phyloP scores from a whole-genome alignment of 129 eudicot genomes.

The Erigeron canadensis region DNA sequence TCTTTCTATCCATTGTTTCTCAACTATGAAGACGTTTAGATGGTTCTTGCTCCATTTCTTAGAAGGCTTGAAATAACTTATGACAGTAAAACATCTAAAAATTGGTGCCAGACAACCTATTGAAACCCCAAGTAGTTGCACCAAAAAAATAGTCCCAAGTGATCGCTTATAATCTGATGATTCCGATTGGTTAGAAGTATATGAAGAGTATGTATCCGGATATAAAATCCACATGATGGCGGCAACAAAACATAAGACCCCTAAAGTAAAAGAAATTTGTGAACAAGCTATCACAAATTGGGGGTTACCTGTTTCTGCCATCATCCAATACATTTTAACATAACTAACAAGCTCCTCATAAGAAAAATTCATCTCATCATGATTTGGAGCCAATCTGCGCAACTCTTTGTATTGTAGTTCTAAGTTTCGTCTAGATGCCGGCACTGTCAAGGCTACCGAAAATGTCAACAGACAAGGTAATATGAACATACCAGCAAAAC shows the following conservation, averaged over 20 bases:
- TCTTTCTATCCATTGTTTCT: constrained; percentile 29
- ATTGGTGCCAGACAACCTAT: too few relatives aligned
- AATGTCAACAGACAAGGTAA: background rate
- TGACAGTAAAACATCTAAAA: constrained; percentile 19
- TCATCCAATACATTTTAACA: background rate
- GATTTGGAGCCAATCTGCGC: background rate
- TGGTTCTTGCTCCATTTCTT: background rate
- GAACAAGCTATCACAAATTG: constrained; percentile 15
- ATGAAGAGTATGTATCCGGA: too few relatives aligned
- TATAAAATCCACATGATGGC: too few relatives aligned
- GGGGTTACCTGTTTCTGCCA: background rate
- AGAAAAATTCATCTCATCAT: constrained; percentile 5
- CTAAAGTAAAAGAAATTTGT: constrained; percentile 9
- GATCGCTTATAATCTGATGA: too few relatives aligned
- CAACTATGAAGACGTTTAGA: constrained; percentile 9
- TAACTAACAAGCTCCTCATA: background rate
- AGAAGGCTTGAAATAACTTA: constrained; percentile 13
- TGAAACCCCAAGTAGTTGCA: too few relatives aligned
- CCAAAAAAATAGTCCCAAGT: too few relatives aligned
- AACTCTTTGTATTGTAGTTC: constrained; percentile 4
- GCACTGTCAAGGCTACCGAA: constrained; percentile 9
- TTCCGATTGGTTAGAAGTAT: background rate
- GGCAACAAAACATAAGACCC: background rate
- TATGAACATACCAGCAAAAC: background rate
- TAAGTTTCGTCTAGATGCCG: constrained; percentile 11